Evolutionary conservation across 495 filamentous ascomycete genomes (phyloP), one percentile per base, ranked within the genome.

Genomic region (Choiromyces venosus): DNA sequence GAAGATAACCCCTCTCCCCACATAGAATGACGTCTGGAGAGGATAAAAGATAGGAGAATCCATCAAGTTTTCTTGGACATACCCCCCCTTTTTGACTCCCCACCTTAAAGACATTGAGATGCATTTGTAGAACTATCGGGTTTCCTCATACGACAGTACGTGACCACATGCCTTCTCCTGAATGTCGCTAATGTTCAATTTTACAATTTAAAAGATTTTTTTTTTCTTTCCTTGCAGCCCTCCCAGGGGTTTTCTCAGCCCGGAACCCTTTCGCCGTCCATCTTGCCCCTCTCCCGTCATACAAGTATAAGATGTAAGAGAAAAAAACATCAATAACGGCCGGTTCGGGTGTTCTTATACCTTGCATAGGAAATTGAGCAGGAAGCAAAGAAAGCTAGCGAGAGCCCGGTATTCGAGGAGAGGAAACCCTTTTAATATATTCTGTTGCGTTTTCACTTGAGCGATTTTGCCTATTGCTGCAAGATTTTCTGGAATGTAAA

Each of bases 401-500:
- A 61, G 52, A 29, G 52, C 25, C 52, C 25, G 52, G 52, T 25
- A 61, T 61, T 33, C 61, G 40, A 75, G 39, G 35, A 68, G 38
- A 35, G 66, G 64, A 33, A 36, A 37, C 75, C 40, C 40, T 67
- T 36, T 52, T 66, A 77, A 68, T 77, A 73, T 77, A 69, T 74
- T 61, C 76, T 77, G 69, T 61, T 70, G 29, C 65, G 72, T 69
- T 39, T 37, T 67, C 40, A 71, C 74, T 76, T 77, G 75, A 77
- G 75, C 74, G 75, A 77, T 77, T 77, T 77, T 72, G 68, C 68
- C 74, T 36, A 73, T 72, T 73, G 76, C 52, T 66, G 75, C 69
- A 70, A 77, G 75, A 72, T 70, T 67, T 73, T 75, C 65, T 40
- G 37, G 74, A 77, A 77, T 65, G 65, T 73, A 77, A 77, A 77